Conservation (phyloP, 495 filamentous ascomycete genomes). For the Bacidia rubella region DNA sequence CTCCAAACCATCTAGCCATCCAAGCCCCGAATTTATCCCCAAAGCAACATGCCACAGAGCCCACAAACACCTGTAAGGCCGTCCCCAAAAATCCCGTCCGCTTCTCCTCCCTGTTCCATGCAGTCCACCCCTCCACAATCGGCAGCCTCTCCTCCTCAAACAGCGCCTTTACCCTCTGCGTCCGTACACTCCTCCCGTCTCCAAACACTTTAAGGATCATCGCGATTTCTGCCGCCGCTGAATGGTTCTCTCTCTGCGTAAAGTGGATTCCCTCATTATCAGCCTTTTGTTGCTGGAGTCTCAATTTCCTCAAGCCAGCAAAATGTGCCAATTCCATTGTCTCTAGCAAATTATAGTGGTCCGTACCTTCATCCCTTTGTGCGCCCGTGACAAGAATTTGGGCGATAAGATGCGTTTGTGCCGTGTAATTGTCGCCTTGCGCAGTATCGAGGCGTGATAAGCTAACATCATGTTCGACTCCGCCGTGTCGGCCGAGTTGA, state of each 20-base stretch:
- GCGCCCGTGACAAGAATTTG: constrained; percentile 13
- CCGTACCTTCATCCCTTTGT: too few relatives aligned
- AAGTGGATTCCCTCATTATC: constrained; percentile 15
- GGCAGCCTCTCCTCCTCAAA: constrained; percentile 15
- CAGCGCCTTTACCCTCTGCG: constrained; percentile 2
- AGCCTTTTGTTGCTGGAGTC: constrained; percentile 13
- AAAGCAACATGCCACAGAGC: too few relatives aligned
- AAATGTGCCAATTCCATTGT: too few relatives aligned
- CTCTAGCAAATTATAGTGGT: too few relatives aligned
- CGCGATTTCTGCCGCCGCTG: constrained; percentile 6
- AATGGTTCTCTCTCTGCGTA: constrained; percentile 5
- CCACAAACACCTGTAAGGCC: too few relatives aligned
- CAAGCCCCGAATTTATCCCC: too few relatives aligned
- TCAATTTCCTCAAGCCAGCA: constrained; percentile 1
- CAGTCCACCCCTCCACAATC: constrained; percentile 13
- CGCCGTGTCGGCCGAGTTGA: constrained; percentile 19
- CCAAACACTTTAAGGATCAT: constrained; percentile 9
- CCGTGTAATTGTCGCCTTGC: constrained; percentile 17
- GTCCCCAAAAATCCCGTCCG: constrained; percentile 2
- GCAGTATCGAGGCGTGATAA: constrained; percentile 20
- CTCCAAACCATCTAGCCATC: too few relatives aligned
- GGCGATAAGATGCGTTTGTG: constrained; percentile 15
- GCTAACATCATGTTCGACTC: constrained; percentile 26
- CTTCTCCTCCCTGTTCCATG: constrained; percentile 6
- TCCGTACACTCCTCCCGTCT: neutral